Evolutionary conservation across 2,329 filamentous ascomycete species (phyloP), one percentile per base, ranked within the genome.

Genomic region (Aureobasidium pullulans): DNA sequence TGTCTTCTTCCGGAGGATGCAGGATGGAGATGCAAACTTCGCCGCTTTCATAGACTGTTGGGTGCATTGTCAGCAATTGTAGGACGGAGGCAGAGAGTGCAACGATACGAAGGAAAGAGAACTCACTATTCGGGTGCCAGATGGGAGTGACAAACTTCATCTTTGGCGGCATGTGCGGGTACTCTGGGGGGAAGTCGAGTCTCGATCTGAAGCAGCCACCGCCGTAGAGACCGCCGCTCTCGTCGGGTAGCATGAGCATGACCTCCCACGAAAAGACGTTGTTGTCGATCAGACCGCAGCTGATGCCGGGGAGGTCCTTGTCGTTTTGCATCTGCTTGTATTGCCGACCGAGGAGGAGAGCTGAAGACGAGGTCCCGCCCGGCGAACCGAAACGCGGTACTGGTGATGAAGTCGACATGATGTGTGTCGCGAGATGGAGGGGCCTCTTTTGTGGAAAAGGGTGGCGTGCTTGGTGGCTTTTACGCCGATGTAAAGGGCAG

Each of bases 261-360:
- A 97, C 91, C 74, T 97, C 92, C 94, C 94, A 99, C 77, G 96
- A 89, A 66, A 96, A 96, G 9, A 97, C 85, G 71, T 96, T 88
- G 72, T 88, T 89, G 68, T 87, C 85, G 56, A 92, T 85, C 44
- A 99, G 79, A 0, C 94, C 94, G 68, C 90, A 96, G 63, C 91
- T 96, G 70, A 97, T 96, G 57, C 93, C 94, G 0, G 90, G 90
- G 48, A 97, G 88, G 73, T 96, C 91, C 71, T 91, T 93, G 72
- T 90, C 87, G 28, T 82, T 85, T 75, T 96, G 90, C 84, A 99
- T 97, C 72, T 95, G 87, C 78, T 96, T 96, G 65, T 97, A 84
- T 76, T 97, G 93, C 60, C 89, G 85, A 67, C 82, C 79, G 48
- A 99, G 84, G 64, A 97, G 84, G 62, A 86, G 80, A 19, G 85